Evolutionary conservation across 108 stramenopile species (phyloP).

Genomic region (Nitzschia sp.): DNA sequence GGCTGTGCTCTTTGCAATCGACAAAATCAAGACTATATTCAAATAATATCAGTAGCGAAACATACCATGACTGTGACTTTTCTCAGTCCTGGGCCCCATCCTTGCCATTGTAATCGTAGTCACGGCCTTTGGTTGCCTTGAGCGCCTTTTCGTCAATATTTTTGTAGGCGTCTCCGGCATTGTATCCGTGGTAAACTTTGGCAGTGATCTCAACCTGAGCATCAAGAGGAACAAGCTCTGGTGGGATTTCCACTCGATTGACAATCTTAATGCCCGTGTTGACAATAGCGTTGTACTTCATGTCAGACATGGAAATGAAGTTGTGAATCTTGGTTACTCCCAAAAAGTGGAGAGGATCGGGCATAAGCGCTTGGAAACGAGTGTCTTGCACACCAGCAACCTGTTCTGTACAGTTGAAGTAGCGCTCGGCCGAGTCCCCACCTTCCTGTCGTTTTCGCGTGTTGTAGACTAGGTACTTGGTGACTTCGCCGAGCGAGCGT

Average conservation of each 20-base stretch:
- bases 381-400: slow-evolving; percentile 97
- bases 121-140: slow-evolving; percentile 89
- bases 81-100: slow-evolving; percentile 6
- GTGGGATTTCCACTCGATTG: slow-evolving; percentile 98
- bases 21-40: too few species aligned
- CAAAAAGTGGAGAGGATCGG: slow-evolving; percentile 96
- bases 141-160: slow-evolving; percentile 83
- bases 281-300: slow-evolving; percentile 99
- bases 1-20: too few species aligned
- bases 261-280: slow-evolving; percentile 95
- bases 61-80: too few species aligned
- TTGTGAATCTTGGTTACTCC: slow-evolving; percentile 96
- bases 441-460: slow-evolving; percentile 97
- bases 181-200: slow-evolving; percentile 98
- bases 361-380: slow-evolving; percentile 98
- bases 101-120: slow-evolving; percentile 66
- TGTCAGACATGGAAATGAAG: slow-evolving; percentile 98
- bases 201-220: slow-evolving; percentile 99
- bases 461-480: slow-evolving; percentile 99
- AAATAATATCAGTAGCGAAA: too few species aligned
- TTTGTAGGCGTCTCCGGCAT: slow-evolving; percentile 91
- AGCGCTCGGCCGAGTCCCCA: slow-evolving; percentile 92
- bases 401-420: slow-evolving; percentile 97
- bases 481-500: slow-evolving; percentile 94
- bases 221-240: slow-evolving; percentile 95